Conservation (phyloP, 1,284 basidiomycete genomes). For the Apiotrichum montevideense region DNA sequence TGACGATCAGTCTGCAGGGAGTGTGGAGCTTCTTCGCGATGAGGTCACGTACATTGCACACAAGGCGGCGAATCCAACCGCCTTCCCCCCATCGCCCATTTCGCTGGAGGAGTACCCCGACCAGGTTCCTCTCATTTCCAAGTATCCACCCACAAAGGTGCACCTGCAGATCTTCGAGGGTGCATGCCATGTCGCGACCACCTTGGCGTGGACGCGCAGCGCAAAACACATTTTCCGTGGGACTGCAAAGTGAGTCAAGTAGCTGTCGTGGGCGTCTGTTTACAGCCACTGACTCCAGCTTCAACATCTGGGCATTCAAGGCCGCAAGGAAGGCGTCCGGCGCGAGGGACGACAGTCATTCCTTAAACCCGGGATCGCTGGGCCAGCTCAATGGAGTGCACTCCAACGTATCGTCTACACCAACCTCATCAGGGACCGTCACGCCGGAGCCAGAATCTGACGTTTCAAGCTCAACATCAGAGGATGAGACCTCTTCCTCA, state of each 20-base stretch:
- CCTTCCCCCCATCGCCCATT: conserved; percentile 42
- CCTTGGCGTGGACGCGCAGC: conserved; percentile 42
- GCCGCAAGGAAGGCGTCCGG: conserved; percentile 2
- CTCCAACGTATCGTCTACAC: too few species aligned
- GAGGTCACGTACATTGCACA: conserved; percentile 50
- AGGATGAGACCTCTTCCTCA: too few species aligned
- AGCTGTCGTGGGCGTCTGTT: too few species aligned
- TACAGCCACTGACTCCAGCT: conserved; percentile 21
- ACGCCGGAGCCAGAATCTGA: too few species aligned
- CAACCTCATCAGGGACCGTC: too few species aligned
- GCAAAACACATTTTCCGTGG: conserved; percentile 46
- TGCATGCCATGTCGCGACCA: conserved; percentile 46
- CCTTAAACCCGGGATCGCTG: too few species aligned
- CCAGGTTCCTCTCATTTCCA: conserved; percentile 39
- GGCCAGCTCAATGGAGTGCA: too few species aligned
- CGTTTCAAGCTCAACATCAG: too few species aligned
- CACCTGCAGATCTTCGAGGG: conserved; percentile 49
- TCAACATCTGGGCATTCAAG: conserved; percentile 46
- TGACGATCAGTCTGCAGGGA: conserved; percentile 41
- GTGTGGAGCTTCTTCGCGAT: conserved; percentile 48
- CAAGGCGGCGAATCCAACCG: conserved; percentile 48
- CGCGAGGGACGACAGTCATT: too few species aligned
- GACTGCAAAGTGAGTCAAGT: conserved; percentile 36
- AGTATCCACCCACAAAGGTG: conserved; percentile 50
- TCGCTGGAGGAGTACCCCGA: conserved; percentile 46